Evolutionary conservation across 345 rosid species (phyloP).

Genomic region (Ailanthus altissimus): DNA sequence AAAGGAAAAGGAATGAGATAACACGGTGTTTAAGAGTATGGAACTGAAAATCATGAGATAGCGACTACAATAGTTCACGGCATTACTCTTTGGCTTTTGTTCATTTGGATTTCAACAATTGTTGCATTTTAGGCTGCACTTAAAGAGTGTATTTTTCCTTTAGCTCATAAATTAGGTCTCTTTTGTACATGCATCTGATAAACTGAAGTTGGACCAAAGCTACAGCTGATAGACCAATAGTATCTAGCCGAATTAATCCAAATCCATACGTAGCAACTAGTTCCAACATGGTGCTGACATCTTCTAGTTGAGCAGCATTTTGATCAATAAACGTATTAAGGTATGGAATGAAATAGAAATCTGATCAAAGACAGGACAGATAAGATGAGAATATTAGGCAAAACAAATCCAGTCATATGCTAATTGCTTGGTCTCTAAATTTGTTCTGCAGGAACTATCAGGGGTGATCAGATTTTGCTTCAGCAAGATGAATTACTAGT

Average conservation of each 20-base stretch:
- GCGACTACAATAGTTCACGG: not conserved
- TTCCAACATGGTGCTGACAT: not conserved
- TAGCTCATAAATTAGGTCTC: not conserved
- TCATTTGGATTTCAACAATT: not conserved
- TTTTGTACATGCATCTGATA: too few relatives aligned
- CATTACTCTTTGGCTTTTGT: not conserved
- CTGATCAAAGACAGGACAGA: not conserved
- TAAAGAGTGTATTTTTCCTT: not conserved
- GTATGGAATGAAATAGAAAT: not conserved
- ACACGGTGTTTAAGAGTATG: not conserved
- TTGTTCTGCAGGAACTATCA: slow-evolving; percentile 15
- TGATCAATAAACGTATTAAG: not conserved
- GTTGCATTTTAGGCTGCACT: not conserved
- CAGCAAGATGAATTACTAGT: slow-evolving; percentile 5
- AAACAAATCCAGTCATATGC: not conserved
- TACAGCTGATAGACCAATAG: not conserved
- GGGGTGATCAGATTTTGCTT: slow-evolving; percentile 2
- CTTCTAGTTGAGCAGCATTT: slow-evolving; percentile 12
- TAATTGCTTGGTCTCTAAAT: not conserved
- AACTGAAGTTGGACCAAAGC: not conserved
- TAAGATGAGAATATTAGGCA: not conserved
- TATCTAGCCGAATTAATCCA: not conserved
- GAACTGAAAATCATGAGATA: not conserved
- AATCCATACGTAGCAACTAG: not conserved
- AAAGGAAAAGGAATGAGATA: not conserved